Conservation (phyloP, 1,284 basidiomycete genomes). For the Neolentinus lepideus region DNA sequence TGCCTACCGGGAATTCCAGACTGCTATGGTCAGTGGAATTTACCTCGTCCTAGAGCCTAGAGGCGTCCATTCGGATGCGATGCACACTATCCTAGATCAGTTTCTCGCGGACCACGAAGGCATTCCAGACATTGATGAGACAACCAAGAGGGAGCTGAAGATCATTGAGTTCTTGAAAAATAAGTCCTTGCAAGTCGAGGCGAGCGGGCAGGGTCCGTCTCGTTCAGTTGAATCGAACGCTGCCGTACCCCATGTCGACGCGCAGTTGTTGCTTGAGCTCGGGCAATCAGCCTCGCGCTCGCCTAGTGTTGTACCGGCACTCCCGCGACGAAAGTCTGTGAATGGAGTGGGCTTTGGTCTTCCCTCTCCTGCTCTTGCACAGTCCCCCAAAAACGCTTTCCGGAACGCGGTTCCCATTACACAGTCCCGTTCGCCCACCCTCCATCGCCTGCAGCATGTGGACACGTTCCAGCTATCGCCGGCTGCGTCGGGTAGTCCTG, state of each 20-base stretch:
- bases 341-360: not conserved
- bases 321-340: not conserved
- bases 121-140: slow-evolving; percentile 67
- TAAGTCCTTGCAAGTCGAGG: slow-evolving; percentile 36
- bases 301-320: slow-evolving; percentile 17
- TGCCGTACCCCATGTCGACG: slow-evolving; percentile 24
- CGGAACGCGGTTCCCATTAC: not conserved
- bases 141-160: slow-evolving; percentile 70
- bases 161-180: slow-evolving; percentile 74
- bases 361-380: slow-evolving; percentile 6
- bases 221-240: slow-evolving; percentile 2
- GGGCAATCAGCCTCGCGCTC: slow-evolving; percentile 25
- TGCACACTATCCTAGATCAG: slow-evolving; percentile 71
- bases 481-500: slow-evolving; percentile 57
- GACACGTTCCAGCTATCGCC: slow-evolving; percentile 29
- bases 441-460: slow-evolving; percentile 17
- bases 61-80: slow-evolving; percentile 56
- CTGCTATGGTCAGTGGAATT: slow-evolving; percentile 81
- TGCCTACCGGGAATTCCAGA: slow-evolving; percentile 78
- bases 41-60: slow-evolving; percentile 73
- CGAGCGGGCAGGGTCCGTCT: slow-evolving; percentile 7
- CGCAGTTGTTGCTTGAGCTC: slow-evolving; percentile 43
- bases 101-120: slow-evolving; percentile 72
- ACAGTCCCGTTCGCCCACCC: slow-evolving; percentile 14
- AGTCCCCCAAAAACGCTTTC: slow-evolving; percentile 6